Evolutionary conservation across 1,284 basidiomycete species (phyloP), one percentile per base, ranked within the genome.

Genomic region (Ustilago vetiveriae): DNA sequence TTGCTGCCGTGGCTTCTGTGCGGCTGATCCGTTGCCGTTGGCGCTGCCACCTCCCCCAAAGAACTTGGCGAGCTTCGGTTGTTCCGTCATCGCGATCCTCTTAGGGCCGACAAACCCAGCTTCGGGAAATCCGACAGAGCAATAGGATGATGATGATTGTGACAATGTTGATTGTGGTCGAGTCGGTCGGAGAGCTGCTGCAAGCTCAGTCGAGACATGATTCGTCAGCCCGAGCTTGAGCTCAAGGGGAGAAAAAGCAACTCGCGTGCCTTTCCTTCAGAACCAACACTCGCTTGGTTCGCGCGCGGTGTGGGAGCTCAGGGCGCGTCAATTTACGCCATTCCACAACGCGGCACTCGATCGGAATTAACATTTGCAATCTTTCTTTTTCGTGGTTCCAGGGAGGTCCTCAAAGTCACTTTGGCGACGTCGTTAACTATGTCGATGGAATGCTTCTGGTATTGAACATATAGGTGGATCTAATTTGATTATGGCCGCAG

Each of bases 1-100:
- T 27, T 39, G 59, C 46, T 69, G 71, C 33, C 54, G 55, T 16
- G 65, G 36, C 24, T 33, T 38, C 45, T 35, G 29, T 17, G 54
- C 39, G 37, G 54, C 37, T 27, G 45, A n/a, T 24, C 30, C 43
- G 38, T 45, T 41, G 36, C 24, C 23, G 17, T 48, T 47, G 10
- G 35, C 39, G 35, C 48, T 32, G 38, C 55, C 26, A 11, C 38
- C 48, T 10, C 64, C 64, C 37, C 65, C 65, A 24, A 68, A 68
- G 46, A 62, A 68, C 37, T 62, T 68, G 48, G 45, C 54, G 4
- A 68, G 46, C 53, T 68, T 68, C 29, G 58, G 65, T 49, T 68
- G 65, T 38, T 52, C 58, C 53, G 58, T 41, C 65, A 68, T 68
- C 6, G n/a, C 44, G 21, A 13, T 19, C 7, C 22, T 10, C 3